Evolutionary conservation across 345 rosid species (phyloP).

Genomic region (Abelmoschus esculentus): DNA sequence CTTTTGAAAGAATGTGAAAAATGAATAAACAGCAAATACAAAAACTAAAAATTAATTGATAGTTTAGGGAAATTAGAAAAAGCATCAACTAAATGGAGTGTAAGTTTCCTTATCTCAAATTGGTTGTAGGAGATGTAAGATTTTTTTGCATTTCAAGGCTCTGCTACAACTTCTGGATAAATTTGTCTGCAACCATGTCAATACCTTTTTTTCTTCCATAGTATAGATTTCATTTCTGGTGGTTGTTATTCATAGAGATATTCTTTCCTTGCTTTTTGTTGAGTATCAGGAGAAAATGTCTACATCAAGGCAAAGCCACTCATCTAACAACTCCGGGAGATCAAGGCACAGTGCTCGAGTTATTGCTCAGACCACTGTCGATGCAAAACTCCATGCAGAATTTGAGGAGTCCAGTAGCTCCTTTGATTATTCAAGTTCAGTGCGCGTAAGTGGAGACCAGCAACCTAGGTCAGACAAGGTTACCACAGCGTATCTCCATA

Average conservation of each 20-base stretch:
- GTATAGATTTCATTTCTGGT: not conserved
- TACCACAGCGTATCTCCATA: constrained; percentile 87
- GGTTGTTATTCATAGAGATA: not conserved
- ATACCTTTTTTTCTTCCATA: not conserved
- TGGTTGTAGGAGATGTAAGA: not conserved
- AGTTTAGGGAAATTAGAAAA: not conserved
- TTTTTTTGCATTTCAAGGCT: not conserved
- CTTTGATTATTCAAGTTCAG: constrained; percentile 82
- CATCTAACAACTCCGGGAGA: constrained; percentile 59
- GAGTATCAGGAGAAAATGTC: constrained; percentile 50
- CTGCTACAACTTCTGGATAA: not conserved
- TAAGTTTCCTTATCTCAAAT: not conserved
- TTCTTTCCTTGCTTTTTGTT: not conserved
- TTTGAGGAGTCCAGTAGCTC: constrained; percentile 87
- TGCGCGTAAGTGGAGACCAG: constrained; percentile 44
- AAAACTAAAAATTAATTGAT: not conserved
- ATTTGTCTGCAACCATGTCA: not conserved
- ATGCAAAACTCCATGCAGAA: constrained; percentile 85
- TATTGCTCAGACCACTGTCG: constrained; percentile 77
- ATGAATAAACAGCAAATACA: no score
- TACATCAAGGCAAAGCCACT: constrained; percentile 71
- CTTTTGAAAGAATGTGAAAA: not conserved
- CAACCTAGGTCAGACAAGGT: constrained; percentile 75
- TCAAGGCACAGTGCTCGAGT: constrained; percentile 52
- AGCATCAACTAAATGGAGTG: not conserved